These are phyloP conservation scores for Xylaria sp. DNA, from an alignment of 2,329 filamentous ascomycete species.

Conservation along the genomic window DNA sequence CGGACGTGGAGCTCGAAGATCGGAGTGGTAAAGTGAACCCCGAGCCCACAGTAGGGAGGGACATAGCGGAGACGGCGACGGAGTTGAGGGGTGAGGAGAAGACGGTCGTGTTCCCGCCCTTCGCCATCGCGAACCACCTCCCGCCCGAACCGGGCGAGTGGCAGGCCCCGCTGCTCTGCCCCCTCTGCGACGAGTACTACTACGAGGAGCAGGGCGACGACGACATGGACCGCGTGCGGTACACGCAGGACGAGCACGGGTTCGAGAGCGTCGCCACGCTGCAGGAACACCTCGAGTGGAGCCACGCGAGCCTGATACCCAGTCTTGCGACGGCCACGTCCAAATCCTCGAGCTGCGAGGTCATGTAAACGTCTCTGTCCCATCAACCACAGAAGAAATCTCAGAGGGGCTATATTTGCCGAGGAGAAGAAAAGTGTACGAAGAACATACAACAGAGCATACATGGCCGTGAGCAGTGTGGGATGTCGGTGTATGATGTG, in stretches of 20 bases:
- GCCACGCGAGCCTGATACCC: constrained; percentile 49
- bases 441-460: background rate
- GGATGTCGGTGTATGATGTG: constrained; percentile 7
- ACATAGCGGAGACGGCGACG: background rate
- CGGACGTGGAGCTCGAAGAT: constrained; percentile 23
- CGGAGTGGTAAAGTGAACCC: background rate
- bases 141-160: constrained; percentile 57
- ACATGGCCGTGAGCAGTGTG: background rate
- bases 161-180: constrained; percentile 58
- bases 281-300: constrained; percentile 63
- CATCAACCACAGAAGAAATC: too few relatives aligned
- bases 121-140: constrained; percentile 64
- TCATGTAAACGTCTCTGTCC: constrained; percentile 52
- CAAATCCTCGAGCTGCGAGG: constrained; percentile 47
- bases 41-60: background rate
- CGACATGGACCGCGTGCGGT: constrained; percentile 56
- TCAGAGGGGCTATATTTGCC: too few relatives aligned
- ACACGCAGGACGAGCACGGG: constrained; percentile 53
- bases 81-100: constrained; percentile 52
- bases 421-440: too few relatives aligned
- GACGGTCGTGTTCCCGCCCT: constrained; percentile 60
- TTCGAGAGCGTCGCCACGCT: constrained; percentile 57
- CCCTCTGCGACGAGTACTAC: constrained; percentile 61
- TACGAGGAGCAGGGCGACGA: constrained; percentile 56
- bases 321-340: constrained; percentile 40